phyloP scores from a whole-genome alignment of 1,139 yeast genomes.

The Magnusiomyces magnusii region DNA sequence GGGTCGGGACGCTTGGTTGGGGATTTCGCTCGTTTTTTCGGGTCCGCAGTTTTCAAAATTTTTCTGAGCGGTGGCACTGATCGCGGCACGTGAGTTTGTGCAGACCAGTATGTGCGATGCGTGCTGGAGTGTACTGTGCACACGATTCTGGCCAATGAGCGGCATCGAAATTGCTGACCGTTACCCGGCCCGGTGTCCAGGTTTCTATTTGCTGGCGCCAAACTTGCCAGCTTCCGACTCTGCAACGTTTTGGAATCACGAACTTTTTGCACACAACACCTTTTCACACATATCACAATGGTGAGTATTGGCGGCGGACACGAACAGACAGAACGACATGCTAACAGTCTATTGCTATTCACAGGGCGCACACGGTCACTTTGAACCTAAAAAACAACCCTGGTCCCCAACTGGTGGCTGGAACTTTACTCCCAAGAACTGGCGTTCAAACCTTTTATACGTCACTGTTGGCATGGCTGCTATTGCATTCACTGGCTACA shows the following conservation, averaged over 20 bases:
- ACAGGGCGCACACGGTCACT: conserved; percentile 1
- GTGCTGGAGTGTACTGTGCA: not conserved
- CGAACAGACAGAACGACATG: not conserved
- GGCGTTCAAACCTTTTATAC: conserved; percentile 33
- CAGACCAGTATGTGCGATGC: not conserved
- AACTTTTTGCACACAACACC: not conserved
- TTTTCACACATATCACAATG: not conserved
- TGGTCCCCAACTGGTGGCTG: conserved; percentile 40
- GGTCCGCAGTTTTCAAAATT: not conserved
- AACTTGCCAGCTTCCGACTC: not conserved
- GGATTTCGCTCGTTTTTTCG: not conserved
- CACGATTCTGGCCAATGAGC: not conserved
- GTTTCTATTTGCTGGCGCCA: not conserved
- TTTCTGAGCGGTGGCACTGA: not conserved
- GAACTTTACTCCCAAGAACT: conserved; percentile 40
- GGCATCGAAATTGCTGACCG: not conserved
- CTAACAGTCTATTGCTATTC: not conserved
- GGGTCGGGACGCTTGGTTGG: not conserved
- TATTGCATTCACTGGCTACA: conserved; percentile 27
- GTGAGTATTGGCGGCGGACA: not conserved
- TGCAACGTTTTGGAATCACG: not conserved
- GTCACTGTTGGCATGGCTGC: conserved; percentile 32
- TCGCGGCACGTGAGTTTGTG: not conserved
- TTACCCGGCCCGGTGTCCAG: not conserved
- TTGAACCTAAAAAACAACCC: conserved; percentile 23